Evolutionary conservation across 1,139 yeast species (phyloP), one percentile per base, ranked within the genome.

Genomic region (Fermentozyma sake): DNA sequence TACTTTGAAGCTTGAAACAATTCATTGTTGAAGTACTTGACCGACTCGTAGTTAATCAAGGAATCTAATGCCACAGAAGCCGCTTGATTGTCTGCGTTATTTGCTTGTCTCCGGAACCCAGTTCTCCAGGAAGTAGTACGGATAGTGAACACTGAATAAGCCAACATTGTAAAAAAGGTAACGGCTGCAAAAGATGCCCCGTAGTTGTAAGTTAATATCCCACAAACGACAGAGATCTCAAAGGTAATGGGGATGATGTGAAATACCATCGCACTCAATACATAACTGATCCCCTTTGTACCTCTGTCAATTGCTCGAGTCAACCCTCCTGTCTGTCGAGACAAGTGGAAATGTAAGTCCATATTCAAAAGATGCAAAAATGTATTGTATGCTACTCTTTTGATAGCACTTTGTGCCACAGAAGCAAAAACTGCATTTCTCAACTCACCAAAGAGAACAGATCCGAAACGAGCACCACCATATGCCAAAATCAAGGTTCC

Each of bases 241-340:
- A 91, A 82, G 2, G 94, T 70, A 20, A 91, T 82, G 5, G 99
- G 99, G 23, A 91, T 68, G 16, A 91, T 89, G 52, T 93, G 98
- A 61, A 91, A 91, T 9, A 93, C 96, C 95, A 91, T 84, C 3
- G 98, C 96, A 21, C 85, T 79, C 29, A 91, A 63, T 5, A 91
- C 96, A 47, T 83, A 89, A 14, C 95, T 81, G 29, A 91, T 91
- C 58, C 99, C 98, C 45, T 91, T 91, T 1, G 97, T 91, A 52
- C 99, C 99, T 43, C 98, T 68, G 49, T 91, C 99, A 46, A 91
- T 91, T 1, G 98, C 97, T 37, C 98, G 67, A 0, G 96, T 91
- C 24, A 91, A 60, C 0, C 96, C 97, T 41, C 99, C 99, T 0
- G 98, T 93, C 52, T 93, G 97, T 43, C 89, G 69, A 6, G 93